Conservation (phyloP, 108 stramenopile species). For the Conticribra guillardii region DNA sequence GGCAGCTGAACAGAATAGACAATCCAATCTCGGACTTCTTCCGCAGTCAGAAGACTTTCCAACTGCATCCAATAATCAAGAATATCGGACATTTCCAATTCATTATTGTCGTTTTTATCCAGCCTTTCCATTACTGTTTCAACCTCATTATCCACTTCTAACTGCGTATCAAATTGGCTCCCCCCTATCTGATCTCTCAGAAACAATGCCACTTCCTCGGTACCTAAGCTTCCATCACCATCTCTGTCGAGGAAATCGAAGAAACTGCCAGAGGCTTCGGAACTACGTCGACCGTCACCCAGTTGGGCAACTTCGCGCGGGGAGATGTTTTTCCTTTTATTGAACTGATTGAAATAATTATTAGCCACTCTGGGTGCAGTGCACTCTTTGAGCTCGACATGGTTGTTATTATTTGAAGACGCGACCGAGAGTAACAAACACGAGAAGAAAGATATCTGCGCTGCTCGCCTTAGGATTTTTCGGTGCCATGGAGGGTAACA, state of each 20-base stretch:
- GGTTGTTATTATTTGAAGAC: too few relatives aligned
- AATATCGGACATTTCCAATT: slow-evolving; percentile 48
- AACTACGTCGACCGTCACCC: slow-evolving; percentile 36
- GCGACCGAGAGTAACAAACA: too few relatives aligned
- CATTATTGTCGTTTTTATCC: slow-evolving; percentile 42
- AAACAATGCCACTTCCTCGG: slow-evolving; percentile 41
- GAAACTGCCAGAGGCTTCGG: slow-evolving; percentile 29
- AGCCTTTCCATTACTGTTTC: slow-evolving; percentile 42
- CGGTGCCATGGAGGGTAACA: too few relatives aligned
- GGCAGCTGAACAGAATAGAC: slow-evolving; percentile 67
- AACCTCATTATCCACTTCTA: slow-evolving; percentile 39
- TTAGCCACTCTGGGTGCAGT: not conserved
- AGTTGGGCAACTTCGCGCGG: slow-evolving; percentile 14
- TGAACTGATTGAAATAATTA: not conserved
- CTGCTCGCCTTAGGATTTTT: too few relatives aligned
- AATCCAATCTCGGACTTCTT: slow-evolving; percentile 68
- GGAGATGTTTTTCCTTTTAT: not conserved
- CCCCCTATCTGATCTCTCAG: slow-evolving; percentile 45
- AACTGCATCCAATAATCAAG: slow-evolving; percentile 52
- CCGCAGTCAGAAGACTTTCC: slow-evolving; percentile 60
- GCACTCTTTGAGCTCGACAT: not conserved
- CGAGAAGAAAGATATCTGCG: too few relatives aligned
- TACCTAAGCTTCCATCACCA: slow-evolving; percentile 31
- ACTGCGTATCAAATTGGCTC: slow-evolving; percentile 34
- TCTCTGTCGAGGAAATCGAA: slow-evolving; percentile 50